Percentiles rank a stretch among this genome's conserved stretches.
These are phyloP conservation scores for Vaccinium myrtillus DNA, from an alignment of 148 eudicot species.

Conservation along the genomic window DNA sequence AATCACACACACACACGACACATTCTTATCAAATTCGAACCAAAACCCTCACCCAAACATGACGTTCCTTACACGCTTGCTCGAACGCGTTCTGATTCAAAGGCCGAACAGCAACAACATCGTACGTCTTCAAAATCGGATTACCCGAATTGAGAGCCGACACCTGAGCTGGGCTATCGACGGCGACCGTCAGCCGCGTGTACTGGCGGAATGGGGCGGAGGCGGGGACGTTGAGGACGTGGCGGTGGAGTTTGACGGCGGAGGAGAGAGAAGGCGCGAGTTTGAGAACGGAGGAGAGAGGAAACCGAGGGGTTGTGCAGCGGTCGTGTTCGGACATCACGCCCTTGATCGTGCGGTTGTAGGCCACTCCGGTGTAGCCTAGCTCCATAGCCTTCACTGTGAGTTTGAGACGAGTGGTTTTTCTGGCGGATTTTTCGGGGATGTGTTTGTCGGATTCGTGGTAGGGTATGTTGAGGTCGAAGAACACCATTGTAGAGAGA, in stretches of 20 bases:
- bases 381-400: slow-evolving; percentile 58
- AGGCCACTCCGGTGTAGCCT: slow-evolving; percentile 83
- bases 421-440: slow-evolving; percentile 34
- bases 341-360: slow-evolving; percentile 68
- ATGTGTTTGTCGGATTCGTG: slow-evolving; percentile 43
- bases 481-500: slow-evolving; percentile 48
- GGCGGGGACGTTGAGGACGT: slow-evolving; percentile 39
- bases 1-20: background rate
- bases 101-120: slow-evolving; percentile 77
- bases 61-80: slow-evolving; percentile 60
- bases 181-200: slow-evolving; percentile 62
- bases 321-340: slow-evolving; percentile 75
- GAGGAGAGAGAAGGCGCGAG: slow-evolving; percentile 46
- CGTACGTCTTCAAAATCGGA: slow-evolving; percentile 72
- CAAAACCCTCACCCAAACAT: slow-evolving; percentile 35
- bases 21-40: background rate
- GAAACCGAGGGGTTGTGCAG: slow-evolving; percentile 62
- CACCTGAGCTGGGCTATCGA: slow-evolving; percentile 50
- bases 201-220: slow-evolving; percentile 68
- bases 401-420: slow-evolving; percentile 52
- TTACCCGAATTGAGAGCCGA: slow-evolving; percentile 74
- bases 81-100: slow-evolving; percentile 71
- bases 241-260: slow-evolving; percentile 55
- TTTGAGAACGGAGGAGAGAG: slow-evolving; percentile 52
- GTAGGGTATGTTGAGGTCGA: slow-evolving; percentile 85